These are phyloP conservation scores for Crithidia bombi DNA, from an alignment of 208 protist species.

Conservation along the genomic window DNA sequence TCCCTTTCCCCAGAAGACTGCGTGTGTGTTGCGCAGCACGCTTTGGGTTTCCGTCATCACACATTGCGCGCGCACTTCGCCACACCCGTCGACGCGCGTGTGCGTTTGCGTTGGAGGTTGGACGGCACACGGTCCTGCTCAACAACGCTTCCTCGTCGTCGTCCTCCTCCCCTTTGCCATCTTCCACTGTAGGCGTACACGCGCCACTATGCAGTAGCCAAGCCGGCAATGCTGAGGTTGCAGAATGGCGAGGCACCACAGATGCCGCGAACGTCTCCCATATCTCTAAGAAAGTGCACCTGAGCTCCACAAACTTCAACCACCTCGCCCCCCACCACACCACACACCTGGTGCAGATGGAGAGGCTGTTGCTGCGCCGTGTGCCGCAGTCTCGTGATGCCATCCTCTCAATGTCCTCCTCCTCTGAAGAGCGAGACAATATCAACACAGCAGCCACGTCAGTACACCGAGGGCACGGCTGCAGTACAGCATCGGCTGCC, in stretches of 20 bases:
- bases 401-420: background rate
- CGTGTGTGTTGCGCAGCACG: background rate
- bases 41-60: background rate
- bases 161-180: too few species aligned
- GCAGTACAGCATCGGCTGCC: background rate
- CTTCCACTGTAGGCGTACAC: too few species aligned
- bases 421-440: background rate
- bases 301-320: background rate
- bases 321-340: conserved; percentile 20
- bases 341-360: conserved; percentile 28
- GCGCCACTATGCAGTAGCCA: background rate
- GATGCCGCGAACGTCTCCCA: too few species aligned
- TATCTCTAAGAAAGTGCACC: background rate
- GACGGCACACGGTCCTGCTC: too few species aligned
- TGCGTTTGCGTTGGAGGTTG: background rate
- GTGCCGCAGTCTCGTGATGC: background rate
- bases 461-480: background rate
- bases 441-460: background rate
- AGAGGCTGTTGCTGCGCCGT: conserved; percentile 18
- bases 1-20: background rate
- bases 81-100: background rate
- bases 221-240: too few species aligned
- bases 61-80: background rate
- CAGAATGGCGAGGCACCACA: too few species aligned
- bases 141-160: too few species aligned